These are phyloP conservation scores for Nakazawaea molendinolei DNA, from an alignment of 805 yeast genomes.

Conservation along the genomic window DNA sequence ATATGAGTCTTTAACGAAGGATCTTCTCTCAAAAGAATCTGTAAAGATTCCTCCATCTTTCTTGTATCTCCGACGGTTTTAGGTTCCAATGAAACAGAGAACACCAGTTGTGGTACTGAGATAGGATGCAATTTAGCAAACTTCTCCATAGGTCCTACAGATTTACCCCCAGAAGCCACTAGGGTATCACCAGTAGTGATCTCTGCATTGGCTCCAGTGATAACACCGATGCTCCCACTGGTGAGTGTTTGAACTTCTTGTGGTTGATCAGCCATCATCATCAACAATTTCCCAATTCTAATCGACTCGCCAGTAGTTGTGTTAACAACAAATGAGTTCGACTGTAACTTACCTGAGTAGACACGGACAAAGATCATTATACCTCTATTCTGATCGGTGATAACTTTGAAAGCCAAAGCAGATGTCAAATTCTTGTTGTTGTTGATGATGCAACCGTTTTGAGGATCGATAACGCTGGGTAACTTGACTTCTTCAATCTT, in stretches of 20 bases:
- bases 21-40: constrained; percentile 71
- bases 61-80: constrained; percentile 73
- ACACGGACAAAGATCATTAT: constrained; percentile 81
- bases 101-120: constrained; percentile 85
- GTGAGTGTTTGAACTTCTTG: constrained; percentile 57
- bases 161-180: constrained; percentile 48
- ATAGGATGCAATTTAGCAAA: constrained; percentile 64
- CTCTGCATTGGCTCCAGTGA: constrained; percentile 61
- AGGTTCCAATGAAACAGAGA: constrained; percentile 81
- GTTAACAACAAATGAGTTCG: constrained; percentile 58
- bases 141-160: constrained; percentile 28
- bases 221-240: constrained; percentile 88
- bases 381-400: constrained; percentile 79
- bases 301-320: constrained; percentile 64
- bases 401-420: constrained; percentile 87
- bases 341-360: constrained; percentile 69
- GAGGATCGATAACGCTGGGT: constrained; percentile 32
- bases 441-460: constrained; percentile 45
- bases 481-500: constrained; percentile 14
- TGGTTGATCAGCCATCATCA: constrained; percentile 87
- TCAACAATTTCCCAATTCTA: constrained; percentile 58
- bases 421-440: constrained; percentile 56
- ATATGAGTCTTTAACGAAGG: constrained; percentile 71
- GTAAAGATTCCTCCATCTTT: constrained; percentile 63
- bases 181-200: constrained; percentile 89